Base-by-base conservation (phyloP, 768 basidiomycete species). In the Lactarius evosmus region DNA sequence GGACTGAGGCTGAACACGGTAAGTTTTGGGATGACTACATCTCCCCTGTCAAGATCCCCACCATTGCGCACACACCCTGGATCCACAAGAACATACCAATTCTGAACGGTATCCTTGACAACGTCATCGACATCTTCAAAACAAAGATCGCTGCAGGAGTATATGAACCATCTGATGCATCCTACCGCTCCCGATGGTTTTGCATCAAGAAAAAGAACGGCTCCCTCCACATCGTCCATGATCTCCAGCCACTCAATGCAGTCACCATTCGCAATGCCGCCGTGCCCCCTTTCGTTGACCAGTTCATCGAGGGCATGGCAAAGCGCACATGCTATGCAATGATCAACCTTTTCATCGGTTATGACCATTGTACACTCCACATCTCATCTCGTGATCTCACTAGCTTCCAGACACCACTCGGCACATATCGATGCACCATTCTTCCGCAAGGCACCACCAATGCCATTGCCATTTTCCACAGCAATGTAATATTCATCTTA, bases 251-350 rank as follows among this genome's bases (percentile, higher is more conserved):
- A 1, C 67, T 73, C 36, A 73, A 73, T 52, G 62, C 62, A 1
- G 41, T 70, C 51, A 68, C 69, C 1, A 68, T 71, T 22, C 50
- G 60, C 27, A 51, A 72, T 33, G 49, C 72, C 1, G 66, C 56
- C 1, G 59, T 71, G 0, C 67, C n/a, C n/a, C n/a, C n/a, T n/a
- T n/a, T n/a, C n/a, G n/a, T n/a, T n/a, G n/a, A n/a, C n/a, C 61
- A 71, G 34, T 59, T 72, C 27, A 64, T 64, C 1, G 72, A 74
- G 54, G 1, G 12, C 27, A 56, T 56, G 77, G 76, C 27, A 79
- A 75, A 61, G 0, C 14, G 40, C 1, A 11, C 38, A 0, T 56
- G 56, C 56, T 56, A 56, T 9, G 4, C 38, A 4, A 56, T 56
- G 27, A 17, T 56, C 3, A 27, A 56, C 19, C 40, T 56, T 4